Percentiles rank a stretch among this genome's conserved stretches.
Conservation (phyloP, 2,329 filamentous ascomycete species). For the Xylaria sp. region DNA sequence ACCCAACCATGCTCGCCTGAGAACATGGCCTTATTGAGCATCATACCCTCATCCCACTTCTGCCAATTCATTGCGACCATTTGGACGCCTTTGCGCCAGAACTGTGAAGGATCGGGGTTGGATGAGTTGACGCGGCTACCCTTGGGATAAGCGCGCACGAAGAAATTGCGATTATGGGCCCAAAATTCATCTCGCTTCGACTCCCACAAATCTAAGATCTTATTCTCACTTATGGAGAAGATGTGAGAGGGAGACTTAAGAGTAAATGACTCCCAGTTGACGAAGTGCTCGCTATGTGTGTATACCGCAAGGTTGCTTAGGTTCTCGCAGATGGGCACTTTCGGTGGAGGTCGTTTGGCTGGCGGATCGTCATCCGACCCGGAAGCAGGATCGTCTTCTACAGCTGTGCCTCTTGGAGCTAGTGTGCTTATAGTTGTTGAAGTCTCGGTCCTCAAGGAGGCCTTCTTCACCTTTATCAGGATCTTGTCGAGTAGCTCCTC, state of each 20-base stretch:
- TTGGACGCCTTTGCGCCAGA: slow-evolving; percentile 94
- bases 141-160: slow-evolving; percentile 93
- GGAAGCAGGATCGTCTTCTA: slow-evolving; percentile 52
- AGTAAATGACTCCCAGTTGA: slow-evolving; percentile 73
- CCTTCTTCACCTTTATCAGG: slow-evolving; percentile 80
- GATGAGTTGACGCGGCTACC: slow-evolving; percentile 82
- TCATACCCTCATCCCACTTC: slow-evolving; percentile 91
- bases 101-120: slow-evolving; percentile 93
- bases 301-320: slow-evolving; percentile 84
- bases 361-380: slow-evolving; percentile 58
- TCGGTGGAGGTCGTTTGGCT: slow-evolving; percentile 52
- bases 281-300: slow-evolving; percentile 86
- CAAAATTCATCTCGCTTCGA: slow-evolving; percentile 81
- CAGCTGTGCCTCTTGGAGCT: slow-evolving; percentile 44
- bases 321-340: slow-evolving; percentile 72
- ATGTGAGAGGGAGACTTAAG: slow-evolving; percentile 73
- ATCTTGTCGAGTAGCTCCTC: slow-evolving; percentile 82
- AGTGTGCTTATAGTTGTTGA: slow-evolving; percentile 52
- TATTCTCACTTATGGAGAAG: slow-evolving; percentile 88
- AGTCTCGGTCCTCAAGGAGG: slow-evolving; percentile 48
- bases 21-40: slow-evolving; percentile 98
- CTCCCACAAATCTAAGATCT: slow-evolving; percentile 68
- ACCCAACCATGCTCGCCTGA: slow-evolving; percentile 86
- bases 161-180: slow-evolving; percentile 84
- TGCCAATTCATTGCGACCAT: slow-evolving; percentile 99